Base-by-base conservation (phyloP, 495 filamentous ascomycete genomes). In the Penicillium goetzii region DNA sequence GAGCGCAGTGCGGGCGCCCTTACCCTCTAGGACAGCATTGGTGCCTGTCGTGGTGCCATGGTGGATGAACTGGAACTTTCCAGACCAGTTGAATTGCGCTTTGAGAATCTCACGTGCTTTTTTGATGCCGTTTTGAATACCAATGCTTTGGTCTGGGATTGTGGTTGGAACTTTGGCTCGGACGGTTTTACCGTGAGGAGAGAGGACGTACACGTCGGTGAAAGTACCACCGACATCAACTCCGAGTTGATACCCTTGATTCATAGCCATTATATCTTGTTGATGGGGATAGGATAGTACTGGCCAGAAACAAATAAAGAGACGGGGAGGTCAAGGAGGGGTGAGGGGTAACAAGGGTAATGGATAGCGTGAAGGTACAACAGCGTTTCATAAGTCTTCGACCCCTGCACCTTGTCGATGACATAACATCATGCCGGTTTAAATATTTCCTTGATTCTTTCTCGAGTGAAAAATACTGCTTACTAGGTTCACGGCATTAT, bases 111-210 rank as follows among this genome's bases (percentile, higher is more conserved):
- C 62, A 3, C 78, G 73, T 3, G 76, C 74, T 59, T 81, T 76
- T 2, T 58, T 36, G 32, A 81, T 78, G 15, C 79, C 80, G 12
- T 82, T 68, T 25, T 77, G 73, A 26, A 84, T 81, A 0, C 78
- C 81, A 43, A 84, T 74, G 51, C 78, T 81, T 63, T 83, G 81
- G 60, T 83, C 81, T 5, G 71, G 61, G 36, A 74, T 72, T 4
- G 80, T 83, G 5, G 80, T 81, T n/a, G 77, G 81, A 2, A 82
- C 78, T 56, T 84, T 84, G 6, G 81, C 76, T 10, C 81, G 71
- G 9, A 78, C 74, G 0, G 71, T 74, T 10, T 76, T 63, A 4
- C 79, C 76, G 12, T 75, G 59, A 8, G 80, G 80, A 7, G 76
- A 74, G 65, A 84, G 73, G 15, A 77, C 76, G 51, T 73, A 79